phyloP scores from a whole-genome alignment of 441 rosid species.

The Adansonia madagascariensis region DNA sequence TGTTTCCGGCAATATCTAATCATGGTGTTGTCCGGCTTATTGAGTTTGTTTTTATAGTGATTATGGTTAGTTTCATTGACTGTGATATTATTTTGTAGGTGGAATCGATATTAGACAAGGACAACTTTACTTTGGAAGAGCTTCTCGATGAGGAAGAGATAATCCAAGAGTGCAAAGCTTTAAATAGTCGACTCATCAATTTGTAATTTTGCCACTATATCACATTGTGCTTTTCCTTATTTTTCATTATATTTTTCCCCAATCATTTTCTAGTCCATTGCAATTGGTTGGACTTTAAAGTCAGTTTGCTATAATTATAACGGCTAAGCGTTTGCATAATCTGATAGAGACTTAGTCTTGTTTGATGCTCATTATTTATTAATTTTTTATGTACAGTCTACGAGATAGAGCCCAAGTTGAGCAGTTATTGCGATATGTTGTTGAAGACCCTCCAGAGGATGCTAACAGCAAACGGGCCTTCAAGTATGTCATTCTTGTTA shows the following conservation, averaged over 20 bases:
- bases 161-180: constrained; percentile 97
- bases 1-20: background rate
- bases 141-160: constrained; percentile 97
- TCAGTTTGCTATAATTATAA: background rate
- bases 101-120: constrained; percentile 88
- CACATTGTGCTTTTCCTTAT: background rate
- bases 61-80: background rate
- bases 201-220: constrained; percentile 54
- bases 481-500: constrained; percentile 59
- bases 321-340: background rate
- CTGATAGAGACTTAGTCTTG: background rate
- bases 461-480: constrained; percentile 80
- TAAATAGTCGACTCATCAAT: constrained; percentile 85
- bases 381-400: constrained; percentile 51
- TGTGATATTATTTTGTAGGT: constrained; percentile 50
- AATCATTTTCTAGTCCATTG: background rate
- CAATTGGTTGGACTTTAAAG: background rate
- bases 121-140: constrained; percentile 87
- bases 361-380: constrained; percentile 20
- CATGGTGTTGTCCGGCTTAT: background rate
- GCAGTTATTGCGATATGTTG: constrained; percentile 65
- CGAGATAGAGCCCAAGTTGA: constrained; percentile 82
- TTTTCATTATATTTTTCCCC: background rate
- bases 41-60: background rate
- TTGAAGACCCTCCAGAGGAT: constrained; percentile 83